Evolutionary conservation across 441 rosid species (phyloP).

Genomic region (Bocquillonia castaneifolia): DNA sequence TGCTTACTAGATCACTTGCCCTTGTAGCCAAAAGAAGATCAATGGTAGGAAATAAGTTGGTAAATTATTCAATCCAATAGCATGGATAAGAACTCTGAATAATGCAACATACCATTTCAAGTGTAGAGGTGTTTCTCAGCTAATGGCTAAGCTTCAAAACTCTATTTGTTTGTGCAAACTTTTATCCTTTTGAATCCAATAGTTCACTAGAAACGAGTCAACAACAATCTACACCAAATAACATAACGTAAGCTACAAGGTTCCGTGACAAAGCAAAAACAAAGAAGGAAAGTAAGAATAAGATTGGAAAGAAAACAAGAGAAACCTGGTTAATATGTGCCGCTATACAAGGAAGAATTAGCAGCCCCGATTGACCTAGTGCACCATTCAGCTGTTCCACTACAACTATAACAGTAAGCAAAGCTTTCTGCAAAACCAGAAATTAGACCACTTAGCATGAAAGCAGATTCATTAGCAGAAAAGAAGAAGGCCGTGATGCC

Average conservation of each 20-base stretch:
- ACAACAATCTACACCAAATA: conserved; percentile 40
- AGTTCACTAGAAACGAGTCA: conserved; percentile 61
- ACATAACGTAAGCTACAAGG: neutral
- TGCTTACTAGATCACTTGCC: too few relatives aligned
- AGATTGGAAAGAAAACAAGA: conserved; percentile 5
- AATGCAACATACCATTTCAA: neutral
- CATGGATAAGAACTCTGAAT: neutral
- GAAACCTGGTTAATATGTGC: conserved; percentile 67
- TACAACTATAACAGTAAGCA: conserved; percentile 72
- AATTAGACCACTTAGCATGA: neutral
- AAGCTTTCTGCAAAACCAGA: conserved; percentile 48
- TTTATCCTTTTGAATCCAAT: conserved; percentile 42
- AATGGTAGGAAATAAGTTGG: too few relatives aligned
- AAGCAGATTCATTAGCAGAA: neutral
- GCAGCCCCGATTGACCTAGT: conserved; percentile 58
- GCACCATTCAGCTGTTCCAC: conserved; percentile 48
- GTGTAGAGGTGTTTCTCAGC: neutral
- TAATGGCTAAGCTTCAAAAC: neutral
- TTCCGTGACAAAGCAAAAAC: neutral
- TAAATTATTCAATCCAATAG: neutral
- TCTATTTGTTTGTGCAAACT: neutral
- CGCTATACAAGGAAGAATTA: conserved; percentile 78
- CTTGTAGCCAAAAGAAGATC: too few relatives aligned
- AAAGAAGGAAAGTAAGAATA: neutral
- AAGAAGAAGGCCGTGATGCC: neutral